Conservation (phyloP, 2,329 filamentous ascomycete genomes). For the Colletotrichum sp. region DNA sequence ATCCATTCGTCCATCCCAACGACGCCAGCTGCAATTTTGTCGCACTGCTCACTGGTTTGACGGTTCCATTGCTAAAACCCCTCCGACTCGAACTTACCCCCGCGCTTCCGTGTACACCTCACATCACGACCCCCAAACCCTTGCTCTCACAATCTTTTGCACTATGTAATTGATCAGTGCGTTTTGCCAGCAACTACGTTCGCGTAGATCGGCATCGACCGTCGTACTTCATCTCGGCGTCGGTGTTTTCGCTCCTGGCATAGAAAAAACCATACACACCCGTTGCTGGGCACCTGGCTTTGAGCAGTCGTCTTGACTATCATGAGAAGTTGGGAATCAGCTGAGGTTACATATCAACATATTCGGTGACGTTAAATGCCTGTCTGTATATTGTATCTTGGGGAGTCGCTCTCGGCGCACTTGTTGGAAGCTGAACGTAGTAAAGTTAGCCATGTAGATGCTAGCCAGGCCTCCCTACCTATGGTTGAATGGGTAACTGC, state of each 20-base stretch:
- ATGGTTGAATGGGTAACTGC: background rate
- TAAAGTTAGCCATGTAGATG: background rate
- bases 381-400: background rate
- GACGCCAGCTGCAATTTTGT: background rate
- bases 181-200: slow-evolving; percentile 16
- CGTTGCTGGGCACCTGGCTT: slow-evolving; percentile 25
- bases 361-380: background rate
- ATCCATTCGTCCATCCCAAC: background rate
- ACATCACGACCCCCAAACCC: background rate
- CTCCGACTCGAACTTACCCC: background rate
- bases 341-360: slow-evolving; percentile 19
- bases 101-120: background rate
- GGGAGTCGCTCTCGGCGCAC: background rate
- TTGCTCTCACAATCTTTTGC: background rate
- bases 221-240: slow-evolving; percentile 1
- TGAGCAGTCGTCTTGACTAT: slow-evolving; percentile 25
- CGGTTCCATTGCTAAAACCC: background rate
- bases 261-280: slow-evolving; percentile 16
- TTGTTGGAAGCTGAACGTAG: background rate
- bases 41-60: background rate
- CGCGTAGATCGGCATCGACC: slow-evolving; percentile 19
- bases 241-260: slow-evolving; percentile 24
- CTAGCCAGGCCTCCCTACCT: background rate
- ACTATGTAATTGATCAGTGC: background rate
- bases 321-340: slow-evolving; percentile 25